Base-by-base conservation (phyloP, 1,284 basidiomycete species). In the Leccinum griseonigrum region DNA sequence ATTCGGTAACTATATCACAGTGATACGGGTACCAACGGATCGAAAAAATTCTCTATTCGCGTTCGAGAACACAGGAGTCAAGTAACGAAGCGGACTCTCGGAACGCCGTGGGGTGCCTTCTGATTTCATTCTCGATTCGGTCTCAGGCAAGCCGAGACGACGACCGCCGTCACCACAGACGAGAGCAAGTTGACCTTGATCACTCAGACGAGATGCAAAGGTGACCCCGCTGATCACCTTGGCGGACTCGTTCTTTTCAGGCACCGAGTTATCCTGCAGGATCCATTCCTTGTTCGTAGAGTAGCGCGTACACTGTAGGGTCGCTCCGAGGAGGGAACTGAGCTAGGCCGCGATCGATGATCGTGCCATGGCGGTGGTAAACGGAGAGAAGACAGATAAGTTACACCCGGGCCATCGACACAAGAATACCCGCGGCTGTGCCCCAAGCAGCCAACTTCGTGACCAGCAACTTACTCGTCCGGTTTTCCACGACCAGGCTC, bases 311-410 rank as follows among this genome's bases (percentile, higher is more conserved):
- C 84, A 79, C 69, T 98, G 96, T 1, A 97, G 73, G 0, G 92
- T 94, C 1, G 95, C 95, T 2, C 96, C 96, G 10, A 97, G 80
- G 2, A 97, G 53, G 0, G 92, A 95, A 72, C 97, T 95, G 57
- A 93, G 72, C 88, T 92, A 26, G 22, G 22, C 22, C 22, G 22
- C 22, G 22, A 26, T 26, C 22, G 22, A 26, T 26, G 22, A 26
- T 26, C 22, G 22, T 26, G 22, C 22, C 22, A 26, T 26, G 22
- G 22, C 22, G 22, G 22, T 26, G 22, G 22, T 26, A 26, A 26
- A 26, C 22, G 22, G 22, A 26, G 22, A 26, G 22, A 26, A 26
- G 22, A 26, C 22, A n/a, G n/a, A n/a, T n/a, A n/a, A n/a, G n/a
- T n/a, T n/a, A n/a, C n/a, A n/a, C n/a, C n/a, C n/a, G n/a, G n/a